phyloP scores from a whole-genome alignment of 306 rosid species.

The Trifolium dubium region DNA sequence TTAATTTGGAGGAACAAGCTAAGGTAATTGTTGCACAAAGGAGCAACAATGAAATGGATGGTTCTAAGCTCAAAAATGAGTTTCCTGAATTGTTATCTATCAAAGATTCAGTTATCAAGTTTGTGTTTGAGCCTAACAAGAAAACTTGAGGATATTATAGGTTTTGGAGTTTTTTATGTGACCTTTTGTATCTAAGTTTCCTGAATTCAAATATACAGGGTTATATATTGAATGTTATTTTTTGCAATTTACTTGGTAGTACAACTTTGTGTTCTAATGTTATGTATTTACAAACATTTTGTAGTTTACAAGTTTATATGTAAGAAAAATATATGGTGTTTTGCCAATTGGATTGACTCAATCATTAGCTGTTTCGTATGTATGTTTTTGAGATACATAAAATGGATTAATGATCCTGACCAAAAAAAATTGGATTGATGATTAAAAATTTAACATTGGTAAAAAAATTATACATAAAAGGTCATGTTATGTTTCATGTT shows the following conservation, averaged over 20 bases:
- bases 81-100: conserved; percentile 64
- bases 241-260: conserved; percentile 18
- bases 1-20: conserved; percentile 68
- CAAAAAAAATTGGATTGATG: neutral
- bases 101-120: conserved; percentile 65
- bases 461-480: too few relatives aligned
- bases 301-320: conserved; percentile 15
- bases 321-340: neutral
- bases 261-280: neutral
- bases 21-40: conserved; percentile 71
- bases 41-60: conserved; percentile 77
- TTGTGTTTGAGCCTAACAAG: conserved; percentile 69
- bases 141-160: conserved; percentile 48
- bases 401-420: neutral
- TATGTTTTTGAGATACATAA: neutral
- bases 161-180: conserved; percentile 23
- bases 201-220: conserved; percentile 23
- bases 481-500: too few relatives aligned
- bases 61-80: conserved; percentile 64
- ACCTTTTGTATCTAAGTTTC: conserved; percentile 31
- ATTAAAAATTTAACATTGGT: too few relatives aligned
- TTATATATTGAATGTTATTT: conserved; percentile 6
- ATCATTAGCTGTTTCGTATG: neutral
- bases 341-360: conserved; percentile 4
- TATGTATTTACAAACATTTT: neutral